Evolutionary conservation across 345 rosid species (phyloP).

Genomic region (Rhizophora apiculata): DNA sequence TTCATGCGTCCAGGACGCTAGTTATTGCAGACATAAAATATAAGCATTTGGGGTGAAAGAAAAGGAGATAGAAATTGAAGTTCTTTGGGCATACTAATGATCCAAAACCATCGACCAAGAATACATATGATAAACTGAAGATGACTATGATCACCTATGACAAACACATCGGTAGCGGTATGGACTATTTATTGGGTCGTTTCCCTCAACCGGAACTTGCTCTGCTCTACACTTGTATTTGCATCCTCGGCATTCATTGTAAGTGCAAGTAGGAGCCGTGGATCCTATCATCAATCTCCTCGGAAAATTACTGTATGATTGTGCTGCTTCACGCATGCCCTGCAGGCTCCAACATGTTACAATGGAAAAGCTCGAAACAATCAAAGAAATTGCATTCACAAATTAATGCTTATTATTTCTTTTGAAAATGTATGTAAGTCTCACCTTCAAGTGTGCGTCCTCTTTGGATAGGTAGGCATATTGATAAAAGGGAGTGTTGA

Average conservation of each 20-base stretch:
- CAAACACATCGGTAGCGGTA: conserved; percentile 91
- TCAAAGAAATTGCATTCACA: no score
- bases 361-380: neutral
- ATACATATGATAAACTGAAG: neutral
- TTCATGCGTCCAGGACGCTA: conserved; percentile 6
- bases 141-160: conserved; percentile 37
- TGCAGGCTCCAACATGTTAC: conserved; percentile 8
- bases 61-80: neutral
- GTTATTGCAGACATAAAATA: no score
- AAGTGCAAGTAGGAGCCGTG: conserved; percentile 85
- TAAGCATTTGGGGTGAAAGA: no score
- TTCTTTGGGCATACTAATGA: neutral
- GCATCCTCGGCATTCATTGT: conserved; percentile 94
- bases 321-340: conserved; percentile 26
- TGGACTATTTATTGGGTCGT: conserved; percentile 85
- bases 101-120: conserved; percentile 7
- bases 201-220: conserved; percentile 94
- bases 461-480: conserved; percentile 8
- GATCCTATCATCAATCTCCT: conserved; percentile 89
- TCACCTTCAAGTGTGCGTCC: no score
- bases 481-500: conserved; percentile 16
- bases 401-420: neutral
- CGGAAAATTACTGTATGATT: conserved; percentile 28
- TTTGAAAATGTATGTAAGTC: neutral
- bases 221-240: conserved; percentile 87